These are phyloP conservation scores for Cardamine chenopodiifolia DNA, from an alignment of 345 rosid species.

Conservation along the genomic window DNA sequence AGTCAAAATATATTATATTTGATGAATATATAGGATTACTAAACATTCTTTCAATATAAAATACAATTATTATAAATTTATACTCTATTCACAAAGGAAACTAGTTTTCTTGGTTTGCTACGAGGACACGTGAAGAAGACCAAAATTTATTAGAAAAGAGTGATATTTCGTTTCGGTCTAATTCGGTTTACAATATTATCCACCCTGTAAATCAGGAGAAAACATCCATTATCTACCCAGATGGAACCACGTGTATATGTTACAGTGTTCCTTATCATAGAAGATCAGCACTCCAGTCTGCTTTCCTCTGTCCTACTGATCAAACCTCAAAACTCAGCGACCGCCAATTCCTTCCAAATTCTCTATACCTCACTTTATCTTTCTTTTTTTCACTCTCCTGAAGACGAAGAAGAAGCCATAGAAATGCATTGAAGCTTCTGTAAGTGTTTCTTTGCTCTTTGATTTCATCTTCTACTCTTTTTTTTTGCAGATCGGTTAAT, in stretches of 20 bases:
- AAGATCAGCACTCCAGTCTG: conserved; percentile 10
- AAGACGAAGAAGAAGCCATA: conserved; percentile 19
- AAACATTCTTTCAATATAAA: background rate
- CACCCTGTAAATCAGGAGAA: background rate
- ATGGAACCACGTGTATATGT: conserved; percentile 20
- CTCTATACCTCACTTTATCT: background rate
- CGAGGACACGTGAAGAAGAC: background rate
- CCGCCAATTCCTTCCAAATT: conserved; percentile 30
- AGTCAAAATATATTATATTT: no score
- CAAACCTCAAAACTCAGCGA: conserved; percentile 39
- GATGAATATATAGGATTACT: no score
- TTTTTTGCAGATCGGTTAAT: conserved; percentile 32
- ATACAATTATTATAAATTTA: background rate
- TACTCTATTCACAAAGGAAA: background rate
- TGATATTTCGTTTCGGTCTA: background rate
- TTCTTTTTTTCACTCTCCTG: background rate
- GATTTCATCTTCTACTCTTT: background rate
- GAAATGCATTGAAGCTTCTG: conserved; percentile 34
- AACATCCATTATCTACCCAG: conserved; percentile 20
- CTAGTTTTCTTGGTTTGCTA: background rate
- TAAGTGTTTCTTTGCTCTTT: conserved; percentile 2
- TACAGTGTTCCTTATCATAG: conserved; percentile 7
- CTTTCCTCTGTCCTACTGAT: conserved; percentile 35
- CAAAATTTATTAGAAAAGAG: background rate
- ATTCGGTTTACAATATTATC: background rate